Evolutionary conservation across 495 filamentous ascomycete species (phyloP).

Genomic region (Aspergillus indologenus): DNA sequence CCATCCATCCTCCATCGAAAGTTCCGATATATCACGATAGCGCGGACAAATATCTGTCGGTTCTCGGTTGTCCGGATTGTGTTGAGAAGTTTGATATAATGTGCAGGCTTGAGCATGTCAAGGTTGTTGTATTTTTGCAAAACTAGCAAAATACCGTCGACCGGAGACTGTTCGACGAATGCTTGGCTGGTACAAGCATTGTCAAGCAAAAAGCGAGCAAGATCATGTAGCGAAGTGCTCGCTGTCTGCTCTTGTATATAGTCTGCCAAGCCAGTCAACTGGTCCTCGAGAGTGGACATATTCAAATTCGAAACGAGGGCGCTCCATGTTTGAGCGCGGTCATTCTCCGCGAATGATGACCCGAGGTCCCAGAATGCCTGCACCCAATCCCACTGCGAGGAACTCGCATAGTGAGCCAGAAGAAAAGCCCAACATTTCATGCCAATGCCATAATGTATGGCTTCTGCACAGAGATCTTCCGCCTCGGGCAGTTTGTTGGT

Average conservation of each 20-base stretch:
- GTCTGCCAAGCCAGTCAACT: slow-evolving; percentile 19
- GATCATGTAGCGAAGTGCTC: slow-evolving; percentile 3
- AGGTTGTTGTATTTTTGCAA: slow-evolving; percentile 24
- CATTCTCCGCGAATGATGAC: slow-evolving; percentile 10
- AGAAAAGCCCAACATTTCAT: slow-evolving; percentile 22
- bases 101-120: slow-evolving; percentile 17
- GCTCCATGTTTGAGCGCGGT: slow-evolving; percentile 8
- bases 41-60: slow-evolving; percentile 25
- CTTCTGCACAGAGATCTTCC: slow-evolving; percentile 30
- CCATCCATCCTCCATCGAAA: slow-evolving; percentile 31
- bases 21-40: slow-evolving; percentile 41
- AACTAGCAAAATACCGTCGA: slow-evolving; percentile 29
- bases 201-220: slow-evolving; percentile 25
- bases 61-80: slow-evolving; percentile 24
- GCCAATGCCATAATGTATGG: slow-evolving; percentile 23
- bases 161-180: slow-evolving; percentile 22
- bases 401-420: slow-evolving; percentile 35
- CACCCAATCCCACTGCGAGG: slow-evolving; percentile 32
- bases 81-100: slow-evolving; percentile 31
- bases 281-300: slow-evolving; percentile 12
- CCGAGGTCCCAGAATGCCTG: slow-evolving; percentile 19
- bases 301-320: slow-evolving; percentile 9
- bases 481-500: slow-evolving; percentile 18
- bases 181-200: slow-evolving; percentile 20
- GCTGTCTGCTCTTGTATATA: slow-evolving; percentile 10